Evolutionary conservation across 352 stramenopile species (phyloP).

Genomic region (Pelagophyceae sp.): DNA sequence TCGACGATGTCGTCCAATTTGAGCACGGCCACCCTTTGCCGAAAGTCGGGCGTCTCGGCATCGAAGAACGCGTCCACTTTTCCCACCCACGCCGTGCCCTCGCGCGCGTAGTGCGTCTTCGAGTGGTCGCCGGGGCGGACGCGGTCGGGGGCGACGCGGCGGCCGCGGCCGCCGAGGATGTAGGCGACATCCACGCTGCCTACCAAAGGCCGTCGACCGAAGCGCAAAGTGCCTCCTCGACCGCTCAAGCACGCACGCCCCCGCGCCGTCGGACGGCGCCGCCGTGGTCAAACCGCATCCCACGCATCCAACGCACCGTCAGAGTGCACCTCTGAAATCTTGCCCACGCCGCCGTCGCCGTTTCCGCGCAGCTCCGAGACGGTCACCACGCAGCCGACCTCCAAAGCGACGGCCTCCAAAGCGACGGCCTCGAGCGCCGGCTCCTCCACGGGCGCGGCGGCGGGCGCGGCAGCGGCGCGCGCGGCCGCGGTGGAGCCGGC

Average conservation of each 20-base stretch:
- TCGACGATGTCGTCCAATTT: not conserved
- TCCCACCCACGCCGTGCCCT: not conserved
- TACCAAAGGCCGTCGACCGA: no score
- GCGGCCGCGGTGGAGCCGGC: no score
- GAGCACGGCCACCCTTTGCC: not conserved
- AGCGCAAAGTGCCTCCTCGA: not conserved
- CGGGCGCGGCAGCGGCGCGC: no score
- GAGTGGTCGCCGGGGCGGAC: not conserved
- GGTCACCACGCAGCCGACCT: not conserved
- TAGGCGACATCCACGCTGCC: not conserved
- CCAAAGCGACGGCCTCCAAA: no score
- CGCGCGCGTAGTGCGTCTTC: not conserved
- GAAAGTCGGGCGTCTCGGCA: not conserved
- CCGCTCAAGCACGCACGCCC: not conserved
- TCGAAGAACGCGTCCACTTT: conserved; percentile 7
- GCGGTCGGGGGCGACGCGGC: not conserved
- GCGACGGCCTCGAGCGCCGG: no score
- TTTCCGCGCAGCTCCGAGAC: not conserved
- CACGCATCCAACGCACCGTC: not conserved
- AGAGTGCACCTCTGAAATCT: not conserved
- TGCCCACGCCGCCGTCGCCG: conserved; percentile 9
- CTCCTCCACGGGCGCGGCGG: no score
- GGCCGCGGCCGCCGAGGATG: not conserved
- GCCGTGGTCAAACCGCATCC: not conserved
- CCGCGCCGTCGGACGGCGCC: not conserved